Conservation (phyloP, 306 rosid species). For the Quercus bicolor region DNA sequence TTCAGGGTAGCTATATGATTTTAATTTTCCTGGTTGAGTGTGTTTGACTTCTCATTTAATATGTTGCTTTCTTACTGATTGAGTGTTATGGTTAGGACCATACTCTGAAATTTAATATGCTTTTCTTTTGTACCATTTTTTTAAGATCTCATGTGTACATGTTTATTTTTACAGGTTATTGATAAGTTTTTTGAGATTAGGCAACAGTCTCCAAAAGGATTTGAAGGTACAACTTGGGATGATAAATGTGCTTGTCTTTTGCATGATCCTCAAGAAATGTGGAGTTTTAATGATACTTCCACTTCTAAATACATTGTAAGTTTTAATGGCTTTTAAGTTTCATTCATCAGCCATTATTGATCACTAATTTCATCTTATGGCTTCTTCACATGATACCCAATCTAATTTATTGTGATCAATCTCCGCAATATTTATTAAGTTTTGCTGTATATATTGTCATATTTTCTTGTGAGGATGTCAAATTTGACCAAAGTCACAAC, state of each 20-base stretch:
- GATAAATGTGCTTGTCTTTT: constrained; percentile 70
- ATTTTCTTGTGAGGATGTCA: background rate
- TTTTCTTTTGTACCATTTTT: background rate
- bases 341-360: background rate
- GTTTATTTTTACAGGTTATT: constrained; percentile 53
- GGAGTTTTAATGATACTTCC: constrained; percentile 81
- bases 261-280: constrained; percentile 65
- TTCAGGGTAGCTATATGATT: background rate
- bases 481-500: background rate
- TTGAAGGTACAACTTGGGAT: constrained; percentile 62
- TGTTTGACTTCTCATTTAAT: background rate
- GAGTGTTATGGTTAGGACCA: background rate
- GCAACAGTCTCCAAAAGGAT: constrained; percentile 43
- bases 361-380: background rate
- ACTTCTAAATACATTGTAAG: constrained; percentile 82
- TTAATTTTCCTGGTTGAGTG: background rate
- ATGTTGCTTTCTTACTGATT: background rate
- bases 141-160: constrained; percentile 19
- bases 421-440: background rate
- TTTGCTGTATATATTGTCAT: background rate
- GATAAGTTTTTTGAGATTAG: constrained; percentile 77
- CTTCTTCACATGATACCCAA: background rate
- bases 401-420: background rate
- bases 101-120: background rate
- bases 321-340: constrained; percentile 28